Evolutionary conservation across 345 rosid genomes (phyloP).

Genomic region (Iberis pinnata): DNA sequence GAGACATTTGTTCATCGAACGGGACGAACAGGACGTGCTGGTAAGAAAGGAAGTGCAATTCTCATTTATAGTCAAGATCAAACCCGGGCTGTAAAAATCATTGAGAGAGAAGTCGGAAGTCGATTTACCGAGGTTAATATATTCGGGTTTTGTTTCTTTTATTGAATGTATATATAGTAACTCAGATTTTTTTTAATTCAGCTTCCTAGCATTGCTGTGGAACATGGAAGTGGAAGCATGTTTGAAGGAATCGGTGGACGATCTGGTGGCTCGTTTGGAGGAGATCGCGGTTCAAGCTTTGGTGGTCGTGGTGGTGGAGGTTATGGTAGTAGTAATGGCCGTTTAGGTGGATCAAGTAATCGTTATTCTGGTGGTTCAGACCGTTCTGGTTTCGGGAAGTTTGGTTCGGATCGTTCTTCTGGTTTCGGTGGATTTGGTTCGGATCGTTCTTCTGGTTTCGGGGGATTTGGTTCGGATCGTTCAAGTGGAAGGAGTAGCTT

Average conservation of each 20-base stretch:
- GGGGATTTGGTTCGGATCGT: slow-evolving; percentile 36
- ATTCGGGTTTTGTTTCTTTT: neutral
- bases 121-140: slow-evolving; percentile 62
- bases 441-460: slow-evolving; percentile 35
- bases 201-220: slow-evolving; percentile 36
- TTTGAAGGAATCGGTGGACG: slow-evolving; percentile 37
- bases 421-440: slow-evolving; percentile 20
- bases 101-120: slow-evolving; percentile 93
- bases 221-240: slow-evolving; percentile 6
- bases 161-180: no score
- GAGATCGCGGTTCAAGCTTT: slow-evolving; percentile 38
- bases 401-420: slow-evolving; percentile 34
- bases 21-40: slow-evolving; percentile 99
- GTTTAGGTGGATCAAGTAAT: slow-evolving; percentile 30
- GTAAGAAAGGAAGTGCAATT: slow-evolving; percentile 91
- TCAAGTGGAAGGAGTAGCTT: no score
- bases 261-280: slow-evolving; percentile 36
- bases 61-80: slow-evolving; percentile 70
- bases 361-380: slow-evolving; percentile 26
- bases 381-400: slow-evolving; percentile 31
- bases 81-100: slow-evolving; percentile 47
- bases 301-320: slow-evolving; percentile 44
- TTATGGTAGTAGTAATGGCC: slow-evolving; percentile 34
- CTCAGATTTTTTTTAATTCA: slow-evolving; percentile 34
- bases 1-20: slow-evolving; percentile 98